Evolutionary conservation across 352 stramenopile genomes (phyloP).

Genomic region (Phytopythium ostracodes): DNA sequence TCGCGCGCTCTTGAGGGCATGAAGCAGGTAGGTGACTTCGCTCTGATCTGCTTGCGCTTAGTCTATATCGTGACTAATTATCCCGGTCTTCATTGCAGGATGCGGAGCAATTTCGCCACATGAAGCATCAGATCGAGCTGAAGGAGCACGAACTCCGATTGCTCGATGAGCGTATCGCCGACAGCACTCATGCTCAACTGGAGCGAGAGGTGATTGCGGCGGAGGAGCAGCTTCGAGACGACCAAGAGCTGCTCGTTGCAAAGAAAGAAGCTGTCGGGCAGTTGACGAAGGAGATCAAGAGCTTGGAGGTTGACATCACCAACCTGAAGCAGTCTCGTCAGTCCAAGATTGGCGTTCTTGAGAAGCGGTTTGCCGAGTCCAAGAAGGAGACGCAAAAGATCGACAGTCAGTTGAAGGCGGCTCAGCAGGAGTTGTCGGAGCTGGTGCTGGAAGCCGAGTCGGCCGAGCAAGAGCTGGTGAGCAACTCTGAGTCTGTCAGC

Average conservation of each 20-base stretch:
- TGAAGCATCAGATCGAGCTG: constrained; percentile 76
- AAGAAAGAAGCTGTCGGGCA: constrained; percentile 72
- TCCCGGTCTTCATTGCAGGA: constrained; percentile 28
- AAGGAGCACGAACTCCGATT: constrained; percentile 80
- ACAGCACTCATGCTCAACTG: constrained; percentile 73
- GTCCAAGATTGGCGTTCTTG: constrained; percentile 74
- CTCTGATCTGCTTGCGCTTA: not conserved
- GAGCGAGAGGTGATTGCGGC: constrained; percentile 64
- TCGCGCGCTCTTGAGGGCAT: constrained; percentile 55
- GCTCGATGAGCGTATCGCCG: constrained; percentile 76
- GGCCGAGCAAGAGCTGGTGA: constrained; percentile 57
- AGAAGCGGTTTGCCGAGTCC: constrained; percentile 66
- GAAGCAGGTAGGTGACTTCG: constrained; percentile 42
- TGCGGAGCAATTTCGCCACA: constrained; percentile 60
- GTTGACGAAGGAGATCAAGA: constrained; percentile 71
- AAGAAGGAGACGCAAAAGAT: constrained; percentile 78
- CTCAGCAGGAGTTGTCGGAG: constrained; percentile 69
- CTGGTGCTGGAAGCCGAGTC: constrained; percentile 72
- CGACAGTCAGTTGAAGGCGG: constrained; percentile 47
- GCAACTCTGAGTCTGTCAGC: constrained; percentile 44
- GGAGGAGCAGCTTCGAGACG: constrained; percentile 70
- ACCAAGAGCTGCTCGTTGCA: constrained; percentile 51
- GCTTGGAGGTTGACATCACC: constrained; percentile 73
- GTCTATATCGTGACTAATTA: not conserved
- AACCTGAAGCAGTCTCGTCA: constrained; percentile 79